phyloP scores from a whole-genome alignment of 108 stramenopile species.

The Nannochloropsis oceanica region DNA sequence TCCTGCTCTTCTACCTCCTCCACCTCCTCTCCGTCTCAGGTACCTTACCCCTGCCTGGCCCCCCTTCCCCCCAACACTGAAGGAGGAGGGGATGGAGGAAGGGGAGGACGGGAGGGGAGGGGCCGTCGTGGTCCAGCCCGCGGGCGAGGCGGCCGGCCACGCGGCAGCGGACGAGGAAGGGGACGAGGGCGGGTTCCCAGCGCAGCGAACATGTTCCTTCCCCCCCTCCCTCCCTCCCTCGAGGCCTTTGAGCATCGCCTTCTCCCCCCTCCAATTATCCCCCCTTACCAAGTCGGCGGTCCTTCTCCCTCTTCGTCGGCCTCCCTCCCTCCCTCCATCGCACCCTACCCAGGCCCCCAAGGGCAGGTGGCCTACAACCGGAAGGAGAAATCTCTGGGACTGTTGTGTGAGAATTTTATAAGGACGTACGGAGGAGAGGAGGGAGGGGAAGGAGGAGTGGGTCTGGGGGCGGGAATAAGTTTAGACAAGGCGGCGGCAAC shows the following conservation, averaged over 20 bases:
- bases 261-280: too few relatives aligned
- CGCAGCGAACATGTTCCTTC: too few relatives aligned
- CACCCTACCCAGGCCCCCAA: neutral
- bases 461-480: neutral
- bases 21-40: neutral
- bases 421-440: neutral
- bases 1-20: neutral
- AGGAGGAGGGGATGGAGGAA: too few relatives aligned
- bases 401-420: neutral
- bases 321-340: neutral
- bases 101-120: too few relatives aligned
- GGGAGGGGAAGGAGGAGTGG: neutral
- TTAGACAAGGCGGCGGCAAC: constrained; percentile 53
- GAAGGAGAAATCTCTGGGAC: neutral
- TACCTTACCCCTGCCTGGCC: neutral
- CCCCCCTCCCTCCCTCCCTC: too few relatives aligned
- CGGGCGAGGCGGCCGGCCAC: too few relatives aligned
- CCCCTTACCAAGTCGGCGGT: too few relatives aligned
- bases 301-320: neutral
- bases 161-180: too few relatives aligned
- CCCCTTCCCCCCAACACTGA: neutral
- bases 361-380: neutral
- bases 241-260: too few relatives aligned
- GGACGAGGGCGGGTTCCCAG: too few relatives aligned
- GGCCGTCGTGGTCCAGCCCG: too few relatives aligned